Conservation (phyloP, 805 yeast species). For the Candida nonsorbophila region DNA sequence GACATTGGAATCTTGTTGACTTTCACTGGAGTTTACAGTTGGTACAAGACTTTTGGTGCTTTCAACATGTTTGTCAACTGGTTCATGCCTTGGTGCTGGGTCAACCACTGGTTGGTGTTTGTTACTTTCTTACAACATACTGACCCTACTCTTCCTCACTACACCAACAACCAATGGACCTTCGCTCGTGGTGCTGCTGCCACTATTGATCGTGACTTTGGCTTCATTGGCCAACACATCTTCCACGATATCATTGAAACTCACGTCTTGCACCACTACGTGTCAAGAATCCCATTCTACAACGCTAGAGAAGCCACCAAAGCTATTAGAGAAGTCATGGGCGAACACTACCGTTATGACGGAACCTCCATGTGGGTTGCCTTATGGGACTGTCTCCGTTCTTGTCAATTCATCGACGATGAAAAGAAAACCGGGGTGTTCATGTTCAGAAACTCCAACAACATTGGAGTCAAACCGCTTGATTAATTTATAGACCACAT, state of each 20-base stretch:
- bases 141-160: conserved; percentile 56
- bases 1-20: conserved; percentile 51
- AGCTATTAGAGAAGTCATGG: conserved; percentile 50
- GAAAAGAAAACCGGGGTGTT: conserved; percentile 42
- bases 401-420: conserved; percentile 65
- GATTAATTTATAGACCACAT: conserved; percentile 12
- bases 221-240: conserved; percentile 51
- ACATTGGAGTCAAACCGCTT: conserved; percentile 38
- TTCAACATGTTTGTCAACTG: conserved; percentile 50
- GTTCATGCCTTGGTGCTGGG: conserved; percentile 55
- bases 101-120: conserved; percentile 62
- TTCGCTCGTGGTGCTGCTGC: conserved; percentile 67
- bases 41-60: conserved; percentile 44
- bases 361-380: conserved; percentile 55
- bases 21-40: conserved; percentile 42
- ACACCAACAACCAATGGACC: conserved; percentile 52
- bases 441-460: conserved; percentile 61
- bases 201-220: conserved; percentile 58
- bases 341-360: conserved; percentile 43
- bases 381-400: conserved; percentile 53
- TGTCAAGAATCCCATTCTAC: conserved; percentile 52
- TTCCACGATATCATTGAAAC: conserved; percentile 58
- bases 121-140: conserved; percentile 61
- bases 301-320: conserved; percentile 49
- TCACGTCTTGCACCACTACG: conserved; percentile 53